A percentile compares a stretch with the other conserved stretches of the same genome.
Evolutionary conservation across 139 green algal species (phyloP).

Genomic region (Nannochloris sp.): DNA sequence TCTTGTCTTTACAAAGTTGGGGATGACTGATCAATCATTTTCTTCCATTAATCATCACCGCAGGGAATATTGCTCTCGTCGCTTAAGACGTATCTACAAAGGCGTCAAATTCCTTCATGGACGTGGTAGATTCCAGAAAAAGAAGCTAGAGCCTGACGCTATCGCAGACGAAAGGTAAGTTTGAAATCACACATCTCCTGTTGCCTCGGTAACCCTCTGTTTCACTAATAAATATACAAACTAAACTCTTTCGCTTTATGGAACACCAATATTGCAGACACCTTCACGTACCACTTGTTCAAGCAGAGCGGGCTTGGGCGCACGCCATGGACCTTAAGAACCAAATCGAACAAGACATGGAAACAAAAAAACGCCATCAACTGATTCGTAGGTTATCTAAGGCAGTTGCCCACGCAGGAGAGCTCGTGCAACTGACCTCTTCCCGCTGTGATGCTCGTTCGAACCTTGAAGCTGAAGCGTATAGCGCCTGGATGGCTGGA

Average conservation of each 20-base stretch:
- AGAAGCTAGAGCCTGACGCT: slow-evolving; percentile 50
- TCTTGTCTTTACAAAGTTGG: too few relatives aligned
- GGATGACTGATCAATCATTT: too few relatives aligned
- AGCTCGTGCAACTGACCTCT: slow-evolving; percentile 45
- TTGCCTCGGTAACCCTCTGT: not conserved
- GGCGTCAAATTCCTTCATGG: slow-evolving; percentile 80
- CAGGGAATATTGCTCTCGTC: slow-evolving; percentile 79
- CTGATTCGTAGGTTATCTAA: slow-evolving; percentile 64
- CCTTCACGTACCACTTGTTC: slow-evolving; percentile 76
- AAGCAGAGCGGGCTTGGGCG: slow-evolving; percentile 79
- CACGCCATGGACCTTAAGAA: slow-evolving; percentile 88
- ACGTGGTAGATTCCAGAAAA: slow-evolving; percentile 73
- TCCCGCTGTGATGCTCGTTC: slow-evolving; percentile 45
- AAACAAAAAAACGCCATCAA: slow-evolving; percentile 53
- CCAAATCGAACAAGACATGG: slow-evolving; percentile 36
- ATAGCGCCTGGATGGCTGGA: slow-evolving; percentile 65
- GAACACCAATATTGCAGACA: slow-evolving; percentile 45
- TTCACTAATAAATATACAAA: not conserved
- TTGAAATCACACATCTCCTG: not conserved
- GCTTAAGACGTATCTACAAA: slow-evolving; percentile 72
- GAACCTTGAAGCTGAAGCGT: slow-evolving; percentile 80
- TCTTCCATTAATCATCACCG: not conserved
- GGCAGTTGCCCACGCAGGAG: slow-evolving; percentile 44
- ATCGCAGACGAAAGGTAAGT: slow-evolving; percentile 62
- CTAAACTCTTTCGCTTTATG: not conserved